These are phyloP conservation scores for Eimeria sp. DNA, from an alignment of 169 alveolate genomes.

Conservation along the genomic window DNA sequence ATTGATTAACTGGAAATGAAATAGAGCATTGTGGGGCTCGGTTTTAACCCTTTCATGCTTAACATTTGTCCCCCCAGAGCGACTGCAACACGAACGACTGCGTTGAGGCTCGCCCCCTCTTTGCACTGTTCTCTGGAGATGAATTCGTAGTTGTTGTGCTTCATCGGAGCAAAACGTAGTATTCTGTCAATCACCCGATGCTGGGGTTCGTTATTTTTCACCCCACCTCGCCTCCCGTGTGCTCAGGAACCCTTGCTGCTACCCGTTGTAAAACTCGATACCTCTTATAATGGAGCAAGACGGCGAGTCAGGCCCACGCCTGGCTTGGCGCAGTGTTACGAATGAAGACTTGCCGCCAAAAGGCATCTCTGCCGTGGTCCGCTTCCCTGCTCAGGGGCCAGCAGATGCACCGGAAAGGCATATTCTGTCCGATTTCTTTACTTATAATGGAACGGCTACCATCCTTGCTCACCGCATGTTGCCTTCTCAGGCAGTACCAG, in stretches of 20 bases:
- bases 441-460: slow-evolving; percentile 32
- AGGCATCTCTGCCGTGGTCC: slow-evolving; percentile 52
- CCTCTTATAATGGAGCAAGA: background rate
- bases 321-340: slow-evolving; percentile 15
- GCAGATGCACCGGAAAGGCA: background rate
- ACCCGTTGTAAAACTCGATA: background rate
- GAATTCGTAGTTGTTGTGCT: background rate
- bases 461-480: slow-evolving; percentile 45
- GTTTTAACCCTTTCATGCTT: background rate
- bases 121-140: background rate
- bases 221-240: background rate
- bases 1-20: background rate
- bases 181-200: background rate
- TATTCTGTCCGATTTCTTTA: slow-evolving; percentile 2
- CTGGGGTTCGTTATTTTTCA: background rate
- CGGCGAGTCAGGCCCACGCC: background rate
- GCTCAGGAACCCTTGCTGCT: background rate
- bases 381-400: background rate
- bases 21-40: background rate
- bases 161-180: background rate
- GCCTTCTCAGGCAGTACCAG: background rate
- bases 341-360: background rate
- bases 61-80: background rate
- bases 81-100: background rate
- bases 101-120: background rate